Evolutionary conservation across 176 grass and related monocot species (phyloP), one percentile per base, ranked within the genome.

Genomic region (Rhynchospora tenuis): DNA sequence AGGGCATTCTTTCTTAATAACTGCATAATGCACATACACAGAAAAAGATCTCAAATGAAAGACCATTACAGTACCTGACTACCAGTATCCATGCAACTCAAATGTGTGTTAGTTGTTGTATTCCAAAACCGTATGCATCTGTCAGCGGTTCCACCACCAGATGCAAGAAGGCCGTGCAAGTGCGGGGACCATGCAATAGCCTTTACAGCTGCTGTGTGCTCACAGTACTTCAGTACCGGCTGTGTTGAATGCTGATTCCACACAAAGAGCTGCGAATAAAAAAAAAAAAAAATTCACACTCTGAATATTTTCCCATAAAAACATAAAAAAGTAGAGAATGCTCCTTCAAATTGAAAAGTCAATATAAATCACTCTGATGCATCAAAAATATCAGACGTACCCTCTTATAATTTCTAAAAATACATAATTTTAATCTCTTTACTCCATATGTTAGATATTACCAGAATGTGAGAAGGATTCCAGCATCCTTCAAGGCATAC

Each of bases 121-220:
- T 99, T 99, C 97, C 97, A 99, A 86, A 99, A 99, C 6, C 93
- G 90, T 77, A 99, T 99, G 59, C 91, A 99, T 88, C 91, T 91
- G 90, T 99, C 97, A 74, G 97, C 97, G 52, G 97, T 99, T 75
- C 97, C 97, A 73, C 97, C 97, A 59, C 97, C 97, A 70, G 97
- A 99, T 86, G 97, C 93, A 86, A 99, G 93, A 63, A 99, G 71
- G 1, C 97, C 97, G 78, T 99, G 91, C 20, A 99, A 83, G 87
- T 99, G 97, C 76, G 97, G 97, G 20, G 97, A 99, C 97, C 97
- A 99, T 42, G 97, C 97, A 89, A 99, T 95, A 80, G 97, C 97
- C 84, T 99, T 99, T 64, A 99, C 97, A 84, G 97, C 97, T 84
- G 97, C 97, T 46, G 91, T 95, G 85, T 99, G 97, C 91, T 99